A percentile compares a stretch with the other conserved stretches of the same genome.
Conservation (phyloP, 2,329 filamentous ascomycete genomes). For the Microdochium bolleyi region DNA sequence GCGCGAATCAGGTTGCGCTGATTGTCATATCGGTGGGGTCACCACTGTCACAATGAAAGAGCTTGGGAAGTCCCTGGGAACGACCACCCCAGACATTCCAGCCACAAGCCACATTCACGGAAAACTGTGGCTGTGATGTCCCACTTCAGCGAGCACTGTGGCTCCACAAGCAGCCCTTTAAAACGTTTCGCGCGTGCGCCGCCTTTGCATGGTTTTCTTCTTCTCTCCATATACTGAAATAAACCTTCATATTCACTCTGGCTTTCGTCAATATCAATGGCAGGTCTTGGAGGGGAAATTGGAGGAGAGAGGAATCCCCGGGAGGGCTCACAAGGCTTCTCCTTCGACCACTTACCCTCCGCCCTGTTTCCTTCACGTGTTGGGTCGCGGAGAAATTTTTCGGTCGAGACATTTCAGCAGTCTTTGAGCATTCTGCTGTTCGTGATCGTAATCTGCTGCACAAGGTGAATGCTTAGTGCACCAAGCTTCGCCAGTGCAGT, state of each 20-base stretch:
- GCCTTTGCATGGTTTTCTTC: constrained; percentile 9
- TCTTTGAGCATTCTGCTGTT: neutral
- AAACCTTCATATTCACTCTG: constrained; percentile 62
- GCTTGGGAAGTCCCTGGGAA: no score
- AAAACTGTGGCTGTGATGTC: neutral
- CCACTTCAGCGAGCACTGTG: neutral
- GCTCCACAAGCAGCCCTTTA: neutral
- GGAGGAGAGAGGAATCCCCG: constrained; percentile 48
- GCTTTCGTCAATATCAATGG: constrained; percentile 46
- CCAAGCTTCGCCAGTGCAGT: no score
- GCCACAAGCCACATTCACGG: neutral
- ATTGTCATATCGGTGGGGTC: neutral
- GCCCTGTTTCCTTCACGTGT: constrained; percentile 26
- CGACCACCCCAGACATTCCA: no score
- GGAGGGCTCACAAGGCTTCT: constrained; percentile 3
- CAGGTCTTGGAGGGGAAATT: constrained; percentile 60
- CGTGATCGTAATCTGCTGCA: neutral
- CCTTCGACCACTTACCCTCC: constrained; percentile 52
- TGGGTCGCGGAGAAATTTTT: constrained; percentile 26
- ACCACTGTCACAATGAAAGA: no score
- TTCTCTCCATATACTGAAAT: constrained; percentile 22
- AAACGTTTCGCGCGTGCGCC: constrained; percentile 1
- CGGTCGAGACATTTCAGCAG: constrained; percentile 22
- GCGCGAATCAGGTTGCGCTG: neutral
- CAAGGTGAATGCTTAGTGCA: no score